phyloP scores from a whole-genome alignment of 2,329 filamentous ascomycete species.

The Sodiomyces alkalinus region DNA sequence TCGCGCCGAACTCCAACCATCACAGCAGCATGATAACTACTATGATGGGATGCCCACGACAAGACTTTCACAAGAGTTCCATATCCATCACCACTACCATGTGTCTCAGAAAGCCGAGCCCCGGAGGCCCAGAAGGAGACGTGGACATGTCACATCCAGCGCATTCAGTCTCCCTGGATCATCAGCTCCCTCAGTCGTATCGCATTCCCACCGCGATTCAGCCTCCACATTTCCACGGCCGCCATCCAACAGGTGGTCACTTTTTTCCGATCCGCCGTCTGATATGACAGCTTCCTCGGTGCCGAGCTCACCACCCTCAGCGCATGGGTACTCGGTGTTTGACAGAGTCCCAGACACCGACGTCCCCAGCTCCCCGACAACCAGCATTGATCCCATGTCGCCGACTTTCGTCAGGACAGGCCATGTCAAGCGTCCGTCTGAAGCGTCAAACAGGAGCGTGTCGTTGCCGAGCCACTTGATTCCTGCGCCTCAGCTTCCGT shows the following conservation, averaged over 20 bases:
- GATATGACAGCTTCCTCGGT: slow-evolving; percentile 57
- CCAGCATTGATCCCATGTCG: slow-evolving; percentile 54
- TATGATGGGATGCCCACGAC: slow-evolving; percentile 13
- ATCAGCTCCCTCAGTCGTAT: slow-evolving; percentile 23
- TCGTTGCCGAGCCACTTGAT: slow-evolving; percentile 12
- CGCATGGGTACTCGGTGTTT: slow-evolving; percentile 61
- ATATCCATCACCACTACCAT: slow-evolving; percentile 93
- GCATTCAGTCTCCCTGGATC: slow-evolving; percentile 40
- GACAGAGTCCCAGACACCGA: slow-evolving; percentile 60
- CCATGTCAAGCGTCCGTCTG: slow-evolving; percentile 43
- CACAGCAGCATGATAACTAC: slow-evolving; percentile 21
- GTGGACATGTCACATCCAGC: slow-evolving; percentile 44
- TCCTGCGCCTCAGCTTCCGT: slow-evolving; percentile 9
- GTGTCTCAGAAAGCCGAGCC: slow-evolving; percentile 45
- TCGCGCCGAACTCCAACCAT: slow-evolving; percentile 52
- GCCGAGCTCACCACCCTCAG: slow-evolving; percentile 68
- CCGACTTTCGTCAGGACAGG: slow-evolving; percentile 33
- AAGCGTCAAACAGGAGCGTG: slow-evolving; percentile 24
- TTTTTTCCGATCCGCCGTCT: slow-evolving; percentile 43
- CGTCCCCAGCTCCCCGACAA: slow-evolving; percentile 68
- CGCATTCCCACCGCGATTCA: slow-evolving; percentile 32
- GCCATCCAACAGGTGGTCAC: slow-evolving; percentile 44
- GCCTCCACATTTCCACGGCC: slow-evolving; percentile 27
- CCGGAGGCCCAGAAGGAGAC: slow-evolving; percentile 57
- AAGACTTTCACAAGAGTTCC: slow-evolving; percentile 55